These are phyloP conservation scores for Forsythia viridissima DNA, from an alignment of 257 asterid genomes.

Conservation along the genomic window DNA sequence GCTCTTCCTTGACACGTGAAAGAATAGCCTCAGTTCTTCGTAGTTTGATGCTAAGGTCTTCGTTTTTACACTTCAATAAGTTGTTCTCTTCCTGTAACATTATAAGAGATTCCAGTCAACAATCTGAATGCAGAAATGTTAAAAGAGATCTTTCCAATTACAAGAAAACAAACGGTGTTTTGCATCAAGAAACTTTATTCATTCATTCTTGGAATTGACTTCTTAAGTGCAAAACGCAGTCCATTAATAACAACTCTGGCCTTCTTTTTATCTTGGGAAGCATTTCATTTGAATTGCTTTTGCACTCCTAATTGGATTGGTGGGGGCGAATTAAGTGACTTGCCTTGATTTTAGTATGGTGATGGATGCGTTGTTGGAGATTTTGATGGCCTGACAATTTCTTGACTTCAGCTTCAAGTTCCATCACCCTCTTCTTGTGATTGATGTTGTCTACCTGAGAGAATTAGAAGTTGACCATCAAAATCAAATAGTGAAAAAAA, in stretches of 20 bases:
- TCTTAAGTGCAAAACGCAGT: not conserved
- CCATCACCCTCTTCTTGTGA: conserved; percentile 66
- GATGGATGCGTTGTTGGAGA: conserved; percentile 96
- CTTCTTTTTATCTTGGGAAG: not conserved
- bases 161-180: not conserved
- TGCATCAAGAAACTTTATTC: not conserved
- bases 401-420: conserved; percentile 75
- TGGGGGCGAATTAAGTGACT: conserved; percentile 5
- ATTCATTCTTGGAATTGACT: not conserved
- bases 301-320: not conserved
- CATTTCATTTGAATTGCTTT: not conserved
- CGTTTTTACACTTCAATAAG: conserved; percentile 68
- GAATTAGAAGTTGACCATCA: conserved; percentile 13
- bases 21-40: conserved; percentile 66
- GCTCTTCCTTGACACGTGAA: conserved; percentile 78
- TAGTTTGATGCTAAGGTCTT: conserved; percentile 73
- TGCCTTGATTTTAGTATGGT: conserved; percentile 95
- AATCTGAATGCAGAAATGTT: conserved; percentile 10
- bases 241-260: not conserved
- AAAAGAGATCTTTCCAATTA: not conserved
- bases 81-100: conserved; percentile 85
- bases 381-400: conserved; percentile 93
- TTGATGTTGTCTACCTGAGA: conserved; percentile 64
- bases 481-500: conserved; percentile 11
- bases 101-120: conserved; percentile 11